Percentiles rank a stretch among this genome's conserved stretches.
Conservation (phyloP, 805 yeast genomes). For the Candida corydali region DNA sequence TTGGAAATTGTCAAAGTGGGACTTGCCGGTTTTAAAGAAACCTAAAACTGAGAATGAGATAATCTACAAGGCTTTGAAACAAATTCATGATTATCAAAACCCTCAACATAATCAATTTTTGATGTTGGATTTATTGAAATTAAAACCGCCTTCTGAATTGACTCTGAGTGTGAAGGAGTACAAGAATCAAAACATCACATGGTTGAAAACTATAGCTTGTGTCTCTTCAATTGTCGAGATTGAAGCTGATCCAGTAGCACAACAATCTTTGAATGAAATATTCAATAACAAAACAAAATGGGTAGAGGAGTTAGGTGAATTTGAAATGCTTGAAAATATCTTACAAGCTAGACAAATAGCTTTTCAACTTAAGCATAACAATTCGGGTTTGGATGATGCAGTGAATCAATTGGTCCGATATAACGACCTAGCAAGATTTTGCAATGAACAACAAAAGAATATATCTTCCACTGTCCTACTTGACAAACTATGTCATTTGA, state of each 20-base stretch:
- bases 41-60: slow-evolving; percentile 39
- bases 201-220: slow-evolving; percentile 26
- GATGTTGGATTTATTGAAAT: slow-evolving; percentile 16
- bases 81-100: slow-evolving; percentile 34
- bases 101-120: slow-evolving; percentile 14
- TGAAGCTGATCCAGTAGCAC: not conserved
- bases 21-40: slow-evolving; percentile 46
- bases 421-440: slow-evolving; percentile 35
- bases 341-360: slow-evolving; percentile 39
- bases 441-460: slow-evolving; percentile 43
- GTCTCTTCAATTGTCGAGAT: slow-evolving; percentile 16
- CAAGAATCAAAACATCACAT: slow-evolving; percentile 10
- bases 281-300: slow-evolving; percentile 21
- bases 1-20: slow-evolving; percentile 81
- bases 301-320: slow-evolving; percentile 30
- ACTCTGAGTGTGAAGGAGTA: slow-evolving; percentile 13
- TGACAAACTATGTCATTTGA: slow-evolving; percentile 29
- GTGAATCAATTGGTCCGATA: slow-evolving; percentile 39
- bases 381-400: slow-evolving; percentile 18
- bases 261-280: too few species aligned
- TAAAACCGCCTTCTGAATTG: slow-evolving; percentile 9
- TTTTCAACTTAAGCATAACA: slow-evolving; percentile 20
- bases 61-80: slow-evolving; percentile 51
- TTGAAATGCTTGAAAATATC: slow-evolving; percentile 38
- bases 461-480: slow-evolving; percentile 46